A percentile compares a stretch with the other conserved stretches of the same genome.
These are phyloP conservation scores for Knoxdaviesia capensis DNA, from an alignment of 2,329 filamentous ascomycete species.

Conservation along the genomic window DNA sequence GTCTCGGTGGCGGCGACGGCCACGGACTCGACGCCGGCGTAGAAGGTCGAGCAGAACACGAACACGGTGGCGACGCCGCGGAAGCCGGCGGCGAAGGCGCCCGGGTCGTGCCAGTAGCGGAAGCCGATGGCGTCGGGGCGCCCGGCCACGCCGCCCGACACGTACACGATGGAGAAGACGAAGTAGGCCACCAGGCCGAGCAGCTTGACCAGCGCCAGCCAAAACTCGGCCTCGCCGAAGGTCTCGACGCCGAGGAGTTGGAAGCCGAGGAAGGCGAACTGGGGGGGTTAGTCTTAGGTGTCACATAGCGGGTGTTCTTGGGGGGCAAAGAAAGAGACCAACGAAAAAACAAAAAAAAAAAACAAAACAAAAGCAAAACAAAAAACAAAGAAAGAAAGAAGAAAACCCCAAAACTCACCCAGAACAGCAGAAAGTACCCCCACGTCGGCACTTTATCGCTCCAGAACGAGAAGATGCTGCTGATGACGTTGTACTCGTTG, in stretches of 20 bases:
- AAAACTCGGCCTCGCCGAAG: slow-evolving; percentile 66
- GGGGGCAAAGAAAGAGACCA: not conserved
- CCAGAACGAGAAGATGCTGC: slow-evolving; percentile 47
- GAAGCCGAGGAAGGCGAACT: slow-evolving; percentile 40
- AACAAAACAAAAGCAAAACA: not conserved
- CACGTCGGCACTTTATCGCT: slow-evolving; percentile 37
- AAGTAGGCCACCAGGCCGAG: slow-evolving; percentile 51
- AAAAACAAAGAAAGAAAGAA: not conserved
- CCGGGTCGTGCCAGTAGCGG: slow-evolving; percentile 51
- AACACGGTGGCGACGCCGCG: slow-evolving; percentile 44
- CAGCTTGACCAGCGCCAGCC: slow-evolving; percentile 56
- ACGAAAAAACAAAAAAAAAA: not conserved
- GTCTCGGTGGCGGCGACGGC: slow-evolving; percentile 44
- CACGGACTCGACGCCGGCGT: slow-evolving; percentile 44
- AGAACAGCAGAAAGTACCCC: slow-evolving; percentile 57
- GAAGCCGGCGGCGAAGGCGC: slow-evolving; percentile 50
- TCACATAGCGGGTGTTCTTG: not conserved
- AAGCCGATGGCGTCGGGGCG: slow-evolving; percentile 41
- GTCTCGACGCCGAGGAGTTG: slow-evolving; percentile 54
- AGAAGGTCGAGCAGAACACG: slow-evolving; percentile 50
- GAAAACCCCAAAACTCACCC: slow-evolving; percentile 21
- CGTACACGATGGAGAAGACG: slow-evolving; percentile 54
- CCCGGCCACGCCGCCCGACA: slow-evolving; percentile 43
- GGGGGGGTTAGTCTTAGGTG: not conserved
- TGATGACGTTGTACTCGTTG: slow-evolving; percentile 53